Evolutionary conservation across 2,329 filamentous ascomycete genomes (phyloP), one percentile per base, ranked within the genome.

Genomic region (Fusarium drepaniforme): DNA sequence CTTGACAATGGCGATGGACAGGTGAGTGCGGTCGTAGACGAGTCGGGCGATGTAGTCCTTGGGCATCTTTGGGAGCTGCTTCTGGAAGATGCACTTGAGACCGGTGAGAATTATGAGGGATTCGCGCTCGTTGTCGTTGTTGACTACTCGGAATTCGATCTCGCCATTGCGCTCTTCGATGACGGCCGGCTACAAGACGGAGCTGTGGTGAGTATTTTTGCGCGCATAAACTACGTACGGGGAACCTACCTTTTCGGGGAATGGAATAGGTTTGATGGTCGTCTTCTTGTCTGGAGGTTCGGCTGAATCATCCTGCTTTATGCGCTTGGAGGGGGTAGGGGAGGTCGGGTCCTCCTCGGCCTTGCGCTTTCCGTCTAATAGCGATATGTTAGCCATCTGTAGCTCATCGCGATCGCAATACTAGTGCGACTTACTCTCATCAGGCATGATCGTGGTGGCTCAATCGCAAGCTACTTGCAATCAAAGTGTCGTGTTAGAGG

Each of bases 21-120:
- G 83, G 86, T 99, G 97, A 8, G 96, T 98, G 63, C 97, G 93
- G 84, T 99, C 97, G 85, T 99, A 99, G 68, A 99, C 97, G 9
- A 99, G 91, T 44, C 97, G 94, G 5, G 97, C 97, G 78, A 99
- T 98, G 83, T 99, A 99, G 81, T 98, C 97, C 84, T 98, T 98
- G 16, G 97, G 97, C 97, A 99, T 99, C 84, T 98, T 98, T 0
- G 97, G 97, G 8, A 99, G 88, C 81, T 99, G 97, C 79, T 98
- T 98, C 82, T 99, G 97, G 80, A 99, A 98, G 75, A 99, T 97
- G 81, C 96, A 98, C 82, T 98, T 99, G 66, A 99, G 88, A 16
- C 97, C 97, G 0, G 96, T 98, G 69, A 99, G 88, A 78, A 99
- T 97, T 80, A 98, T 97, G 76, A 96, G 92, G 81, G 94, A 97